A percentile compares a stretch with the other conserved stretches of the same genome.
phyloP scores from a whole-genome alignment of 257 asterid genomes.

The Ehretia macrophylla region DNA sequence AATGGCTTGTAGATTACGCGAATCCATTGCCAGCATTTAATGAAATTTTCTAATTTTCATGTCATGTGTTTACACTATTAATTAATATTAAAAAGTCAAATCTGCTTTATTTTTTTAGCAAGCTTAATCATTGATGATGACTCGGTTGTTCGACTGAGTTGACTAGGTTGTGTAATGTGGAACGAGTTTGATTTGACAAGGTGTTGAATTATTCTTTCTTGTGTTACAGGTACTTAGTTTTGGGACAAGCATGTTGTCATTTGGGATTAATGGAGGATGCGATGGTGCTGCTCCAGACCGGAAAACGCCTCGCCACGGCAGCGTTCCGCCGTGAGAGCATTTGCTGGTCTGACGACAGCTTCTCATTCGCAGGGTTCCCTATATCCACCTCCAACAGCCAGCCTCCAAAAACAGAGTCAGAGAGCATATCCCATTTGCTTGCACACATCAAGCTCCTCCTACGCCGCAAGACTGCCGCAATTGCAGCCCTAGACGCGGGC shows the following conservation, averaged over 20 bases:
- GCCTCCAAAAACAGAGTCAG: conserved; percentile 42
- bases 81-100: neutral
- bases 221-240: conserved; percentile 55
- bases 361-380: conserved; percentile 52
- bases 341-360: conserved; percentile 78
- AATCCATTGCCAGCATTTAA: conserved; percentile 23
- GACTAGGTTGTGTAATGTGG: neutral
- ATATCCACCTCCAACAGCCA: conserved; percentile 24
- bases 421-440: conserved; percentile 47
- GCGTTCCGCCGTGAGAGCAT: conserved; percentile 89
- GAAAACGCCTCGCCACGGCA: conserved; percentile 84
- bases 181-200: neutral
- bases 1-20: conserved; percentile 44
- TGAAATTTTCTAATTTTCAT: conserved; percentile 13
- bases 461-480: conserved; percentile 63
- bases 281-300: conserved; percentile 82
- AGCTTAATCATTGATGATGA: neutral
- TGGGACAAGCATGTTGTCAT: conserved; percentile 96
- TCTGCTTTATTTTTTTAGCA: neutral
- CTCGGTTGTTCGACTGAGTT: neutral
- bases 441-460: conserved; percentile 58
- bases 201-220: conserved; percentile 1
- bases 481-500: conserved; percentile 66
- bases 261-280: conserved; percentile 96
- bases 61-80: neutral